Evolutionary conservation across 2,329 filamentous ascomycete species (phyloP), one percentile per base, ranked within the genome.

Genomic region (Stachybotrys chartarum): DNA sequence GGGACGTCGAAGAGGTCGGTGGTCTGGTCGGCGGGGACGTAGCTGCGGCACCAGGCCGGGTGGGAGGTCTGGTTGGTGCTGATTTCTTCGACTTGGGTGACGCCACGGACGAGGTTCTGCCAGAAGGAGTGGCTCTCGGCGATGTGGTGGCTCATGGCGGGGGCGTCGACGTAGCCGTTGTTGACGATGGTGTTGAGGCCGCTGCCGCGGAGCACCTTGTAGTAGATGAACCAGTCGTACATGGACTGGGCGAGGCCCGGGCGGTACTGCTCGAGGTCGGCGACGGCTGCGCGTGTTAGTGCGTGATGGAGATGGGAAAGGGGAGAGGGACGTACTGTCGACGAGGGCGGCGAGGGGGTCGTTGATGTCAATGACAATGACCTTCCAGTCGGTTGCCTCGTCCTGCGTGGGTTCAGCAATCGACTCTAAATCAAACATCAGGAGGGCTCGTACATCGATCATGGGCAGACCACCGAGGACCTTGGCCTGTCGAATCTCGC

Each of bases 401-500:
- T 54, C 70, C 70, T 14, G 3, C 1, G 0, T 1, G 3, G 1
- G 3, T 3, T 12, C 1, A 7, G 0, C 7, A 18, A 10, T 7
- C 3, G 0, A 5, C 0, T 1, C 12, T 1, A 11, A 11, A 17
- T 52, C 56, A n/a, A n/a, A n/a, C n/a, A n/a, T n/a, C n/a, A n/a
- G n/a, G n/a, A n/a, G n/a, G n/a, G n/a, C n/a, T n/a, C n/a, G n/a
- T 47, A 72, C 72, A 52, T 75, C 72, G 49, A 70, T 66, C 56
- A 75, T 62, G 6, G 73, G 70, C 1, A 75, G 63, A 0, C 69
- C 71, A 1, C 73, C 73, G 2, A 75, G 63, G 7, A 75, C 62
- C 63, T 75, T 75, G 58, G 74, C 72, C 58, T 72, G 67, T 61
- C 73, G 74, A 6, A 75, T 63, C 50, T 75, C 68, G 10, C 73